These are phyloP conservation scores for Austroboletus eburneus DNA, from an alignment of 768 basidiomycete species.

Conservation along the genomic window DNA sequence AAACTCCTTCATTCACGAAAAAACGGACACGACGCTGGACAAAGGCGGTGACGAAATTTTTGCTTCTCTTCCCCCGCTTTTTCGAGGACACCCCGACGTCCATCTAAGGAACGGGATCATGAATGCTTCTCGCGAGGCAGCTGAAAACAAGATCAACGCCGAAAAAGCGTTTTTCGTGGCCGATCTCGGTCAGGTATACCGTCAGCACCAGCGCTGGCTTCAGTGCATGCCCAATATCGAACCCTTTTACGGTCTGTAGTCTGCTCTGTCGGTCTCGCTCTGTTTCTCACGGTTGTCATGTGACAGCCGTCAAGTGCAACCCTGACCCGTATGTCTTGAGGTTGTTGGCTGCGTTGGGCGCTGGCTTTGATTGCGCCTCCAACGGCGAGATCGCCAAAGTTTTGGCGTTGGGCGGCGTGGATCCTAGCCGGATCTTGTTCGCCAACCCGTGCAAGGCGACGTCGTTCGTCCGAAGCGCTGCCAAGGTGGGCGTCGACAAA, in stretches of 20 bases:
- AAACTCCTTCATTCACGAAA: conserved; percentile 35
- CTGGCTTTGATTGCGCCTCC: conserved; percentile 97
- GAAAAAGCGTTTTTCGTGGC: conserved; percentile 97
- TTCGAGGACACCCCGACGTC: conserved; percentile 63
- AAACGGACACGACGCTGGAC: conserved; percentile 41
- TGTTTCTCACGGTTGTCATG: conserved; percentile 23
- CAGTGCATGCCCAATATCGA: conserved; percentile 76
- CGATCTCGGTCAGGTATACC: conserved; percentile 84
- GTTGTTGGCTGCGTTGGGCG: conserved; percentile 82
- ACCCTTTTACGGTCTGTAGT: conserved; percentile 82
- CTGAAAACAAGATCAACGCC: conserved; percentile 60
- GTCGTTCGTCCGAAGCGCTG: conserved; percentile 87
- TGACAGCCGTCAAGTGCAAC: conserved; percentile 92
- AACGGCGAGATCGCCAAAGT: conserved; percentile 87
- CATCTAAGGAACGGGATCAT: conserved; percentile 79
- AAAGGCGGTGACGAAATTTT: conserved; percentile 39
- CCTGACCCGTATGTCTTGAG: conserved; percentile 94
- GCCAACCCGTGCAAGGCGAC: conserved; percentile 98
- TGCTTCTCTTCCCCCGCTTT: conserved; percentile 61
- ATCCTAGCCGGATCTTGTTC: conserved; percentile 84
- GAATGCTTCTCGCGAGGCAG: conserved; percentile 49
- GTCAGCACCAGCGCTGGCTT: conserved; percentile 81
- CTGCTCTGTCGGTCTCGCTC: conserved; percentile 13
- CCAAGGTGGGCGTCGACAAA: conserved; percentile 72
- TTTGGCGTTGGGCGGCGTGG: conserved; percentile 66